Evolutionary conservation across 305 asterid genomes (phyloP), one percentile per base, ranked within the genome.

Genomic region (Nicotiana rustica): DNA sequence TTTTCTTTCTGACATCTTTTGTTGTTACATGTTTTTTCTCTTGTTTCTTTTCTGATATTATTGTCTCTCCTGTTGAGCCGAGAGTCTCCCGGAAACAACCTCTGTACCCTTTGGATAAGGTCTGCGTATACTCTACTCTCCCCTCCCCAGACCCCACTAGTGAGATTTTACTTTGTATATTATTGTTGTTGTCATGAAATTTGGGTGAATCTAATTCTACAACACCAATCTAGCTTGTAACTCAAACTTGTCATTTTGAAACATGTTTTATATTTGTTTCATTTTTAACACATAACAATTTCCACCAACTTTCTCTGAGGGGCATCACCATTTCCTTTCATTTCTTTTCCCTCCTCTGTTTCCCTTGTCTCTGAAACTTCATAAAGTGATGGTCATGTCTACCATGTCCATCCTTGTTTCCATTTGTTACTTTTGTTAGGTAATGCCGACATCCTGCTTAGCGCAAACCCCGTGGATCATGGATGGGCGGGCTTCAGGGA

Each of bases 221-320:
- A 80, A 76, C 85, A 80, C 57, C 33, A 65, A 47, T 75, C 77
- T 76, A 61, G 77, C 41, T 64, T 21, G 56, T 25, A 41, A 83
- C 80, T 66, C 85, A 88, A 81, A 84, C 87, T 84, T 61, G 89
- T 90, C 90, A 84, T 81, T 38, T n/a, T 81, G 84, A 77, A 67
- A 67, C 55, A 47, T 31, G 80, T 17, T 76, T 17, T 49, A 31
- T 44, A 79, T 3, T 41, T 62, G 73, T 79, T 55, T 81, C 76
- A 84, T 65, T 79, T 66, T 47, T 38, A 65, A 15, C 31, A 55
- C 82, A 73, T 79, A 70, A 81, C 89, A 41, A 29, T 65, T 55
- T 73, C 52, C 55, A 36, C 81, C 62, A 21, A 67, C 25, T 67
- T 67, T 33, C 73, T 67, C 1, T 17, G 15, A 35, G 4, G 14